phyloP scores from a whole-genome alignment of 108 stramenopile genomes.

The Nitzschia palea region DNA sequence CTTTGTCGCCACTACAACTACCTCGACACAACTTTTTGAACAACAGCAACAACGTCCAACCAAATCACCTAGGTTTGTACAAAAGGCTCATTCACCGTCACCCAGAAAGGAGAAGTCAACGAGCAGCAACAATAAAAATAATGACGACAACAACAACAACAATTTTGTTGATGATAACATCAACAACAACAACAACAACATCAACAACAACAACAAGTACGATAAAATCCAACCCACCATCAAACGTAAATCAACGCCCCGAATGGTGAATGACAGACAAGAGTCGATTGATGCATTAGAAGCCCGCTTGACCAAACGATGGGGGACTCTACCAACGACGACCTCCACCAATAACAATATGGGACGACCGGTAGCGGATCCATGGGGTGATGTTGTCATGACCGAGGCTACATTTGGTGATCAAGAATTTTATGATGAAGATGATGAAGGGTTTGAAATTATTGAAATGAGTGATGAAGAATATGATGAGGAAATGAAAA shows the following conservation, averaged over 20 bases:
- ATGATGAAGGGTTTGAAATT: constrained; percentile 42
- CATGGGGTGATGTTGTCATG: constrained; percentile 10
- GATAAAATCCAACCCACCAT: no score
- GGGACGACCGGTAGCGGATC: constrained; percentile 25
- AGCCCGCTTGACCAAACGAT: constrained; percentile 57
- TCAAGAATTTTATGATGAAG: constrained; percentile 39
- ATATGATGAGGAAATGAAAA: constrained; percentile 14
- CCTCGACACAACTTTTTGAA: no score
- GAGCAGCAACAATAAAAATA: background rate
- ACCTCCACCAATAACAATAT: background rate
- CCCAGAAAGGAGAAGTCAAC: background rate
- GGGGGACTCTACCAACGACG: constrained; percentile 48
- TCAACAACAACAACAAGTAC: background rate
- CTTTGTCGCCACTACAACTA: background rate
- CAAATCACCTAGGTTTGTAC: background rate
- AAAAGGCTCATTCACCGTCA: background rate
- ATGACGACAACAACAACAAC: background rate
- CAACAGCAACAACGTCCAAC: background rate
- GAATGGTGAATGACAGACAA: no score
- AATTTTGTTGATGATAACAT: background rate
- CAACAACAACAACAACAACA: background rate
- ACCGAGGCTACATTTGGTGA: background rate
- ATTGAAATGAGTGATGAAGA: constrained; percentile 29
- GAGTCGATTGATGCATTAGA: constrained; percentile 85
- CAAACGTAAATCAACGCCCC: no score